Base-by-base conservation (phyloP, 2,329 filamentous ascomycete genomes). In the Colletotrichum tropicicola region DNA sequence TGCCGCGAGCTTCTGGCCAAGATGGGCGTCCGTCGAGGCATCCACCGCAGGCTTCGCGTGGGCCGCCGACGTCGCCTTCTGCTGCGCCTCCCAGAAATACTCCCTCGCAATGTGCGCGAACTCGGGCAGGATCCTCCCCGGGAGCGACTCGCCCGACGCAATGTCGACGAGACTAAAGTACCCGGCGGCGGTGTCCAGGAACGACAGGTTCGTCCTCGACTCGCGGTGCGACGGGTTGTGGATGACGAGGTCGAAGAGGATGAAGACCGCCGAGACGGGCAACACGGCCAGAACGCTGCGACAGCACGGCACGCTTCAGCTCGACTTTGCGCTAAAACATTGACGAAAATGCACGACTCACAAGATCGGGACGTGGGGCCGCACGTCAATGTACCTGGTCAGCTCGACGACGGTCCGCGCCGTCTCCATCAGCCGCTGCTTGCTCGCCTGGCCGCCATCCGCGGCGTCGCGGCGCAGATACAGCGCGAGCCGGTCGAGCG, bases 301-400 rank as follows among this genome's bases (percentile, higher is more conserved):
- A n/a, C n/a, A n/a, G n/a, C n/a, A n/a, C n/a, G n/a, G n/a, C n/a
- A n/a, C n/a, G n/a, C n/a, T n/a, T n/a, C n/a, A n/a, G n/a, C n/a
- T n/a, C n/a, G n/a, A n/a, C n/a, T n/a, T n/a, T n/a, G n/a, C n/a
- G n/a, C n/a, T n/a, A n/a, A n/a, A 3, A 9, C 30, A 2, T 35
- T 4, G 10, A 19, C 3, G 17, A 39, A 4, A 47, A 15, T 10
- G 15, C 12, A 5, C 6, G 12, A 45, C 70, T 70, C 70, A 79
- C 77, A 73, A 78, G 10, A 76, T 66, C 3, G 77, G 73, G 2
- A 74, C 72, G 37, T 78, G 71, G 1, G 74, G 69, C 35, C 74
- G 71, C 0, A 74, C 63, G 37, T 79, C 76, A 43, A 79, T 74
- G 47, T 72, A 72, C 28, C 61, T 68, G 1, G 73, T 75, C n/a